These are phyloP conservation scores for Pseudonectria foliicola DNA, from an alignment of 2,329 filamentous ascomycete species.

Conservation along the genomic window DNA sequence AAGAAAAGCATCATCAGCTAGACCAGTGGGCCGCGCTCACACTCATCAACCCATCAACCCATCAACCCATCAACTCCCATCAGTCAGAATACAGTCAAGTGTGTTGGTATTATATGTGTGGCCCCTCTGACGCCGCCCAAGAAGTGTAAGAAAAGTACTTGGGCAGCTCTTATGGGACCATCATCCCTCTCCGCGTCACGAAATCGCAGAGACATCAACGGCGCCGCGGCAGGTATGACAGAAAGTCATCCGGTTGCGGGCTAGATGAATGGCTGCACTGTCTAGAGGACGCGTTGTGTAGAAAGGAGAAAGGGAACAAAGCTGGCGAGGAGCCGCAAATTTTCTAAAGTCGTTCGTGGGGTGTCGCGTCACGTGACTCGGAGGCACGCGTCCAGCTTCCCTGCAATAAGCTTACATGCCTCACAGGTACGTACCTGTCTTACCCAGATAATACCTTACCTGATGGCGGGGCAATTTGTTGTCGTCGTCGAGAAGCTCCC, in stretches of 20 bases:
- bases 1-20: no score
- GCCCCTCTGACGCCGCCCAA: conserved; percentile 37
- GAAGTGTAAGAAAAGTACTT: conserved; percentile 34
- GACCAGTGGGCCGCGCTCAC: no score
- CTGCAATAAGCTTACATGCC: no score
- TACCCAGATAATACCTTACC: no score
- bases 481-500: neutral
- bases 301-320: conserved; percentile 27
- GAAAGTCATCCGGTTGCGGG: conserved; percentile 58
- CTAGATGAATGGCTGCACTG: conserved; percentile 72
- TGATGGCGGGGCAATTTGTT: no score
- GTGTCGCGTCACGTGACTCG: conserved; percentile 8
- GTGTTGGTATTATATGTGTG: conserved; percentile 30
- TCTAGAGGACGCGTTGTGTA: conserved; percentile 70
- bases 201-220: conserved; percentile 60
- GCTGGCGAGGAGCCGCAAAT: neutral
- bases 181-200: conserved; percentile 47
- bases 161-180: conserved; percentile 53
- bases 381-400: no score
- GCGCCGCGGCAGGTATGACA: conserved; percentile 52
- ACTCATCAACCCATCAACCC: no score
- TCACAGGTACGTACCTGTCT: no score
- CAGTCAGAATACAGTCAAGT: no score
- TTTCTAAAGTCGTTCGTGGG: neutral
- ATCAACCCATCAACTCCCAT: no score